Evolutionary conservation across 2,329 filamentous ascomycete species (phyloP).

Genomic region (Cytospora piceicola): DNA sequence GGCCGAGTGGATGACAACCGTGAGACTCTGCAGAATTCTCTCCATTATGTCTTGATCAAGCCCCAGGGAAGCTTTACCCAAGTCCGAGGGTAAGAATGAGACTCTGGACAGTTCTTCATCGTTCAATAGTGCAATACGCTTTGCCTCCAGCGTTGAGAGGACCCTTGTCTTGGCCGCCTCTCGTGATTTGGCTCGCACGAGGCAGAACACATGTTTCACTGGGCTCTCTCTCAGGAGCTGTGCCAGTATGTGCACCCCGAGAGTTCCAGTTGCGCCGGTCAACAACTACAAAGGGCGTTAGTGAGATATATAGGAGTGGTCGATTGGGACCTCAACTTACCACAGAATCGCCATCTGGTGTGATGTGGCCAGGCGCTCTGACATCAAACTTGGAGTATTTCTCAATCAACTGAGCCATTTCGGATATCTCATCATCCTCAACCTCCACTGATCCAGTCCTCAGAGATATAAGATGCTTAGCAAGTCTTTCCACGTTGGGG

Average conservation of each 20-base stretch:
- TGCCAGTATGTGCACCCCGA: constrained; percentile 62
- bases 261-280: constrained; percentile 64
- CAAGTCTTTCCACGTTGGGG: constrained; percentile 35
- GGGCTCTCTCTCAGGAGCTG: constrained; percentile 61
- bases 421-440: constrained; percentile 36
- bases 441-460: constrained; percentile 28
- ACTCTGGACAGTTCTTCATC: constrained; percentile 3
- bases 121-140: background rate
- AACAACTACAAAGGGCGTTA: constrained; percentile 44
- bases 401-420: constrained; percentile 41
- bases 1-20: constrained; percentile 20
- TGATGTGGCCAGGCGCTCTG: constrained; percentile 32
- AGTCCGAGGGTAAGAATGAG: background rate
- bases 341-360: constrained; percentile 39
- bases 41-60: constrained; percentile 1
- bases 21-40: constrained; percentile 4
- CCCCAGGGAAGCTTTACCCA: constrained; percentile 3
- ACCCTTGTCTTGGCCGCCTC: constrained; percentile 40
- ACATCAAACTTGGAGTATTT: constrained; percentile 44
- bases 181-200: constrained; percentile 49
- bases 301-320: background rate
- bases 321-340: constrained; percentile 33
- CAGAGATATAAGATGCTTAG: constrained; percentile 36
- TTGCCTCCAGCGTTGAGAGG: constrained; percentile 35
- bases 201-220: constrained; percentile 54